Evolutionary conservation across 1,139 yeast genomes (phyloP).

Genomic region (Candida smagusa): DNA sequence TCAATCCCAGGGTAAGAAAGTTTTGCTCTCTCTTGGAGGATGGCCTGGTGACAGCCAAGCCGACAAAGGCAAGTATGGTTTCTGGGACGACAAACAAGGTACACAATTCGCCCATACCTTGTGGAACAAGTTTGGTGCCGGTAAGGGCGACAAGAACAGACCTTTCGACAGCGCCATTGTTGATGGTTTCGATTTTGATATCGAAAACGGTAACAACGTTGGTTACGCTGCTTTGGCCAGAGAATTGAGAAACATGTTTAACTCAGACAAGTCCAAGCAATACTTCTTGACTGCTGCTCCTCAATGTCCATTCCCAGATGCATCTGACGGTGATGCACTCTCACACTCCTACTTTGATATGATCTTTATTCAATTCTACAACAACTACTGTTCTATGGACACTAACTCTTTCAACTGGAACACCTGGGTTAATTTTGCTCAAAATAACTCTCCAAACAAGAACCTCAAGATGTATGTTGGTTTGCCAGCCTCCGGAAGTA

Average conservation of each 20-base stretch:
- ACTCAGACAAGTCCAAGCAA: conserved; percentile 9
- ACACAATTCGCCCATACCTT: conserved; percentile 12
- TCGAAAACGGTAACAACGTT: conserved; percentile 11
- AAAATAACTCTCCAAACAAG: conserved; percentile 13
- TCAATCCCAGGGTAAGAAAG: conserved; percentile 14
- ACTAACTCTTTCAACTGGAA: conserved; percentile 15
- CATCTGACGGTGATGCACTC: conserved; percentile 13
- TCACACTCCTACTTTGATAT: conserved; percentile 12
- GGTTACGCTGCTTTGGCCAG: conserved; percentile 14
- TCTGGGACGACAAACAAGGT: conserved; percentile 12
- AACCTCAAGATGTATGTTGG: conserved; percentile 15
- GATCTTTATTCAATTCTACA: conserved; percentile 19
- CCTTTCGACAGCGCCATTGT: conserved; percentile 18
- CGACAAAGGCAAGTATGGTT: conserved; percentile 13
- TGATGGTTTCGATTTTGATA: conserved; percentile 19
- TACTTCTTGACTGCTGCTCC: conserved; percentile 19
- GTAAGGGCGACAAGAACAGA: conserved; percentile 11
- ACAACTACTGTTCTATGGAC: conserved; percentile 15
- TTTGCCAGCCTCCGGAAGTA: conserved; percentile 12
- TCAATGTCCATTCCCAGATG: conserved; percentile 19
- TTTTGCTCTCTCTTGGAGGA: conserved; percentile 16
- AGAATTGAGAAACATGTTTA: conserved; percentile 9
- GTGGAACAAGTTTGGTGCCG: conserved; percentile 19
- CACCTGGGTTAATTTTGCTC: conserved; percentile 14
- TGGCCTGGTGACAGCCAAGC: conserved; percentile 6